phyloP scores from a whole-genome alignment of 2,329 filamentous ascomycete genomes.

The Pyricularia sp. region DNA sequence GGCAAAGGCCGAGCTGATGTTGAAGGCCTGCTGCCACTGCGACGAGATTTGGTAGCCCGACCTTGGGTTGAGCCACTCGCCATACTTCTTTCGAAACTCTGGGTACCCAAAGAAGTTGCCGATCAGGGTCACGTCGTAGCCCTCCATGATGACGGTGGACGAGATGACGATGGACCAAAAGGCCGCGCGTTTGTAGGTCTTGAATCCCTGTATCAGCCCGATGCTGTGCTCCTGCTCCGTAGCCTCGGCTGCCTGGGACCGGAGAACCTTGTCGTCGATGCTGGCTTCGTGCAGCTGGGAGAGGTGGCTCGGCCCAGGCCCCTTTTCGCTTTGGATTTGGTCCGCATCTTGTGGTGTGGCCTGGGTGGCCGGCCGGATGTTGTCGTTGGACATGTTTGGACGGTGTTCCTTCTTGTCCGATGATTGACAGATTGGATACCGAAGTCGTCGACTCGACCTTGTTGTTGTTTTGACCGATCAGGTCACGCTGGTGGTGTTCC shows the following conservation, averaged over 20 bases:
- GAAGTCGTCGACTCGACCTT: background rate
- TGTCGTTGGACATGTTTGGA: background rate
- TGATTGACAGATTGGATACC: background rate
- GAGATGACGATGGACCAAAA: conserved; percentile 24
- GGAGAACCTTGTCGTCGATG: conserved; percentile 26
- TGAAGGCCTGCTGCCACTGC: conserved; percentile 41
- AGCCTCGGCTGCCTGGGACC: conserved; percentile 24
- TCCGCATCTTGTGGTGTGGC: background rate
- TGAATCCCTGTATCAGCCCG: conserved; percentile 23
- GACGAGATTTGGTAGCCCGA: conserved; percentile 35
- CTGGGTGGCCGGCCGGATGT: background rate
- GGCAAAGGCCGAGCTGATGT: conserved; percentile 22
- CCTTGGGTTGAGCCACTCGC: conserved; percentile 21
- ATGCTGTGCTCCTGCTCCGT: conserved; percentile 27
- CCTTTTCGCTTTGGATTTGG: conserved; percentile 13
- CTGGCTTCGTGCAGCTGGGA: conserved; percentile 18
- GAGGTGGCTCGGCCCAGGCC: conserved; percentile 15
- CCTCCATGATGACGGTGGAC: conserved; percentile 35
- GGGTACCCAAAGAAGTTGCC: conserved; percentile 35
- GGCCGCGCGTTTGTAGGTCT: conserved; percentile 29
- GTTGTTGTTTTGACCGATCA: background rate
- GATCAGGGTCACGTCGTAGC: conserved; percentile 38
- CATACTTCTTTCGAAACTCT: conserved; percentile 29
- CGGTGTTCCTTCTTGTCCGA: background rate
- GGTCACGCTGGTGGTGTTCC: background rate